A percentile compares a stretch with the other conserved stretches of the same genome.
Evolutionary conservation across 371 early-diverging fungal genomes (phyloP).

Genomic region (Mucor mucedo): DNA sequence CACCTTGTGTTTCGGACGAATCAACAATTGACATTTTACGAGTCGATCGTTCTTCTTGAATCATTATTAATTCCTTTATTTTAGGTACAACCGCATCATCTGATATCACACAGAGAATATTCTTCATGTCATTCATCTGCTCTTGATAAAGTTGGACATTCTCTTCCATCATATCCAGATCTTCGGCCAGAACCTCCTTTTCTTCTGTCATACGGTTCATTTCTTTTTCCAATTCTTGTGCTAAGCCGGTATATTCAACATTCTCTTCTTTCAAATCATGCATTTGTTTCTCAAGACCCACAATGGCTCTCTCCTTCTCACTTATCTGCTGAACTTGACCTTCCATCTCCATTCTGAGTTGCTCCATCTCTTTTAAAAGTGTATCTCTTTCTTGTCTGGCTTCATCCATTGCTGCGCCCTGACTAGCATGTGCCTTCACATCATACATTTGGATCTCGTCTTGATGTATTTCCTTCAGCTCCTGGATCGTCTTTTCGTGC

Average conservation of each 20-base stretch:
- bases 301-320: neutral
- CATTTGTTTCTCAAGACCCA: too few species aligned
- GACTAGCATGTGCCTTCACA: neutral
- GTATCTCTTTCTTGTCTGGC: neutral
- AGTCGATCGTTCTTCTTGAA: constrained; percentile 11
- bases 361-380: too few species aligned
- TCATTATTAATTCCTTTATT: neutral
- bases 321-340: neutral
- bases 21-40: neutral
- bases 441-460: neutral
- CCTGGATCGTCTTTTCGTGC: neutral
- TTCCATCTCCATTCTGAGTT: neutral
- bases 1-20: constrained; percentile 11
- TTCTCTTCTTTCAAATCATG: constrained; percentile 35
- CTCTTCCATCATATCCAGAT: constrained; percentile 26
- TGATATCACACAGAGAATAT: neutral
- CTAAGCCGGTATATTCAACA: constrained; percentile 32
- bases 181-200: constrained; percentile 23
- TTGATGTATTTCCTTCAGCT: neutral
- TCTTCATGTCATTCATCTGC: constrained; percentile 13
- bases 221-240: constrained; percentile 42
- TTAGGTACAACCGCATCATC: constrained; percentile 7
- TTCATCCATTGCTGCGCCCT: neutral
- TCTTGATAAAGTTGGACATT: constrained; percentile 2
- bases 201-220: constrained; percentile 33